Percentiles rank a stretch among this genome's conserved stretches.
Evolutionary conservation across 768 basidiomycete genomes (phyloP).

Genomic region (Peribolospora kevripleyi): DNA sequence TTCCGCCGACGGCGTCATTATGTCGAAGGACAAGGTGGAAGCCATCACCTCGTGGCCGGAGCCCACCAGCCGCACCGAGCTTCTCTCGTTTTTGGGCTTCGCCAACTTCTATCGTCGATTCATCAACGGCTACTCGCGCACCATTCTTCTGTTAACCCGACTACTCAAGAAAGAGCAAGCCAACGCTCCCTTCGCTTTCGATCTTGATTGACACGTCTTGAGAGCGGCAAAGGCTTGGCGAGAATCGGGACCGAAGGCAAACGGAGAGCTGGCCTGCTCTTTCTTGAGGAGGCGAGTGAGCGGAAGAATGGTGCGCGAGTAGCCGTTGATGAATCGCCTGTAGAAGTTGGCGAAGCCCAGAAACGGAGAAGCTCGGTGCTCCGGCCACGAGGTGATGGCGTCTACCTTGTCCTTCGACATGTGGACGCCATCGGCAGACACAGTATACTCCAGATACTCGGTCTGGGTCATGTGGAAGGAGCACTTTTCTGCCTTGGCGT

Average conservation of each 20-base stretch:
- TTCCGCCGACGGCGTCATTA: constrained; percentile 16
- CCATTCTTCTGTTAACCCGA: constrained; percentile 12
- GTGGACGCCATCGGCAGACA: constrained; percentile 16
- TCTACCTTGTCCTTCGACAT: constrained; percentile 26
- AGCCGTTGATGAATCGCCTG: constrained; percentile 21
- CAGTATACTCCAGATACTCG: constrained; percentile 22
- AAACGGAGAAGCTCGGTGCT: constrained; percentile 22
- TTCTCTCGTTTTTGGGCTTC: constrained; percentile 27
- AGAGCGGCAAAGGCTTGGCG: too few species aligned
- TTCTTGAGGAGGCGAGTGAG: constrained; percentile 11
- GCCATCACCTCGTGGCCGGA: constrained; percentile 22
- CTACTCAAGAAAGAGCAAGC: constrained; percentile 9
- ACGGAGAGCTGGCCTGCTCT: not conserved
- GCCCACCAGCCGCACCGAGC: constrained; percentile 18
- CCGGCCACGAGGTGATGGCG: constrained; percentile 22
- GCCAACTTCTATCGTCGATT: constrained; percentile 27
- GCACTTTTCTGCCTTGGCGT: constrained; percentile 18
- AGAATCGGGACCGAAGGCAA: too few species aligned
- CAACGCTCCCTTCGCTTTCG: too few species aligned
- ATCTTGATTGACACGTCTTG: too few species aligned
- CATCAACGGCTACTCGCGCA: constrained; percentile 20
- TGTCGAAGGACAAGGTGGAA: constrained; percentile 25
- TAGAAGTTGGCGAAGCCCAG: constrained; percentile 29
- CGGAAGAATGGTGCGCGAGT: constrained; percentile 17
- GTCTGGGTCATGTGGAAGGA: constrained; percentile 10